A percentile compares a stretch with the other conserved stretches of the same genome.
phyloP scores from a whole-genome alignment of 2,329 filamentous ascomycete species.

The Lachnellula hyalina region DNA sequence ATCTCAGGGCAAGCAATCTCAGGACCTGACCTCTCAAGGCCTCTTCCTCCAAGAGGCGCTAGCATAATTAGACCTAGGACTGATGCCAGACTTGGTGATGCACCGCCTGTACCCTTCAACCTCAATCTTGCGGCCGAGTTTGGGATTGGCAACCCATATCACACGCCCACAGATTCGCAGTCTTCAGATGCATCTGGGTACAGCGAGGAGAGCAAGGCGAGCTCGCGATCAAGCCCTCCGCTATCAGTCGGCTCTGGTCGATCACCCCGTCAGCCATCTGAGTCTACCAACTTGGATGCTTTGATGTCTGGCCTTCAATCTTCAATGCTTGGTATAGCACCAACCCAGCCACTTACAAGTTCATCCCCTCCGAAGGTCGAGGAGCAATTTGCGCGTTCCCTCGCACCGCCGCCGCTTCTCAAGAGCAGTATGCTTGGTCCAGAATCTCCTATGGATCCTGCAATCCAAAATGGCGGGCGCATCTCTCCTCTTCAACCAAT shows the following conservation, averaged over 20 bases:
- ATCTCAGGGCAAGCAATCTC: constrained; percentile 17
- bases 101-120: constrained; percentile 23
- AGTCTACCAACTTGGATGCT: constrained; percentile 40
- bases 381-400: constrained; percentile 13
- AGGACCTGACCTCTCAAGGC: constrained; percentile 27
- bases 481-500: constrained; percentile 30
- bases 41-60: constrained; percentile 27
- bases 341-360: constrained; percentile 27
- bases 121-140: constrained; percentile 56
- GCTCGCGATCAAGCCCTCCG: constrained; percentile 56
- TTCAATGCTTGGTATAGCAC: constrained; percentile 40
- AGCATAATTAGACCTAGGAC: constrained; percentile 25
- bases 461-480: constrained; percentile 35
- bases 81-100: constrained; percentile 18
- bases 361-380: constrained; percentile 24
- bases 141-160: constrained; percentile 57
- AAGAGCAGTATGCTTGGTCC: constrained; percentile 24
- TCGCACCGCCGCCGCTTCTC: constrained; percentile 11
- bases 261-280: constrained; percentile 35
- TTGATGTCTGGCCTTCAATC: constrained; percentile 53
- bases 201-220: constrained; percentile 54
- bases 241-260: constrained; percentile 33
- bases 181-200: constrained; percentile 60
- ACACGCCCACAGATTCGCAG: constrained; percentile 57
- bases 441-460: constrained; percentile 44